A percentile compares a stretch with the other conserved stretches of the same genome.
These are phyloP conservation scores for Naganishia cerealis DNA, from an alignment of 1,284 basidiomycete species.

Conservation along the genomic window DNA sequence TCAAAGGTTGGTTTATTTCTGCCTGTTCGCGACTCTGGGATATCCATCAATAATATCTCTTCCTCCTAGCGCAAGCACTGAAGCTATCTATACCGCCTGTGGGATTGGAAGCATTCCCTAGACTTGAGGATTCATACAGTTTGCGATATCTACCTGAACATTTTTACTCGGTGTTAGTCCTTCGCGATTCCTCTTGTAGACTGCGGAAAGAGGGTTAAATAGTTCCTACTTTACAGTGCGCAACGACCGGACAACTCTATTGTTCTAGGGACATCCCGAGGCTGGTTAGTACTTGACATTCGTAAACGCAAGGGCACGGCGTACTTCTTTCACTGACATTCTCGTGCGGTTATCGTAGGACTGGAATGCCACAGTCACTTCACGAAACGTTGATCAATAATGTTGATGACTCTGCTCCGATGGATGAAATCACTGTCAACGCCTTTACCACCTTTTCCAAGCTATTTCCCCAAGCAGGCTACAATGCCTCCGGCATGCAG, in stretches of 20 bases:
- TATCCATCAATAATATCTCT: neutral
- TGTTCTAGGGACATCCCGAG: constrained; percentile 43
- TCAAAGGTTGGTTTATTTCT: constrained; percentile 33
- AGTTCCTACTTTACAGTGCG: constrained; percentile 26
- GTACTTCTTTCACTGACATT: neutral
- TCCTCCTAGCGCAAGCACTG: constrained; percentile 43
- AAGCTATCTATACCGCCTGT: constrained; percentile 40
- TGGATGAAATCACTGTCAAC: constrained; percentile 34
- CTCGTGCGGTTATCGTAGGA: constrained; percentile 19
- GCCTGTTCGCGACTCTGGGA: neutral
- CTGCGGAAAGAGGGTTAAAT: neutral
- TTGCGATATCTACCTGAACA: constrained; percentile 40
- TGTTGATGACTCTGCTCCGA: constrained; percentile 40
- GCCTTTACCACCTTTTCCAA: constrained; percentile 33
- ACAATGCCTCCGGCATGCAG: constrained; percentile 22
- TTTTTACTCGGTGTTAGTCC: constrained; percentile 46
- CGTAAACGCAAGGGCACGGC: neutral
- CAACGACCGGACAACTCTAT: constrained; percentile 43
- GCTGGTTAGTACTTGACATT: constrained; percentile 34
- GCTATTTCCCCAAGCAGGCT: constrained; percentile 41
- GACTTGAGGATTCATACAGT: constrained; percentile 41
- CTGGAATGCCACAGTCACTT: constrained; percentile 33
- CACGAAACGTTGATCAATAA: constrained; percentile 35
- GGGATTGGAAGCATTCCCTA: constrained; percentile 35
- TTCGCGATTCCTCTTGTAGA: neutral